Percentiles rank a stretch among this genome's conserved stretches.
These are phyloP conservation scores for Phytophthora pini DNA, from an alignment of 352 stramenopile genomes.

Conservation along the genomic window DNA sequence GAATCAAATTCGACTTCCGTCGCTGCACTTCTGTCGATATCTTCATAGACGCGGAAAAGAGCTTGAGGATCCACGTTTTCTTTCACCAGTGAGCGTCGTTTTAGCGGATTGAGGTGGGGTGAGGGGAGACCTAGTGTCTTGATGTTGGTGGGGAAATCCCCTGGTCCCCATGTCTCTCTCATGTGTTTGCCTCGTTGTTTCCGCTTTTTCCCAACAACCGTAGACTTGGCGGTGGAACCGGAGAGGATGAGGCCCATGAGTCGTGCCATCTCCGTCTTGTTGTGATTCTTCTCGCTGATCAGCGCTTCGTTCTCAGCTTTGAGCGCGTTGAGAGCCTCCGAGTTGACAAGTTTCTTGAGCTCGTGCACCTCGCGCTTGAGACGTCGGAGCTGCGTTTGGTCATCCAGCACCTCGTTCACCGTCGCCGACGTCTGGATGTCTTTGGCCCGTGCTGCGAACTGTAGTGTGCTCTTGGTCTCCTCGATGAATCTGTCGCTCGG, in stretches of 20 bases:
- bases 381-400: slow-evolving; percentile 84
- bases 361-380: slow-evolving; percentile 78
- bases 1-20: slow-evolving; percentile 11
- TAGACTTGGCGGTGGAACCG: slow-evolving; percentile 40
- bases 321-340: slow-evolving; percentile 54
- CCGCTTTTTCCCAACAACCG: slow-evolving; percentile 16
- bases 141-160: slow-evolving; percentile 56
- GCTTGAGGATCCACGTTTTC: slow-evolving; percentile 59
- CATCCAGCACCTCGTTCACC: slow-evolving; percentile 93
- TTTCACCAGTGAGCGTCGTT: slow-evolving; percentile 47
- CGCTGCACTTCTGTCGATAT: slow-evolving; percentile 17
- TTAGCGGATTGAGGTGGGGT: slow-evolving; percentile 15
- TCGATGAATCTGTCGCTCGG: slow-evolving; percentile 78
- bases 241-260: slow-evolving; percentile 71
- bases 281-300: slow-evolving; percentile 57
- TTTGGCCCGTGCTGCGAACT: slow-evolving; percentile 94
- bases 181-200: slow-evolving; percentile 51
- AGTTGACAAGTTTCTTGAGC: slow-evolving; percentile 70
- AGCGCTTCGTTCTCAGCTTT: slow-evolving; percentile 81
- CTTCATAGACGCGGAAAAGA: slow-evolving; percentile 28
- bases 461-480: slow-evolving; percentile 91
- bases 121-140: slow-evolving; percentile 28
- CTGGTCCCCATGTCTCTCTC: slow-evolving; percentile 78
- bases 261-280: slow-evolving; percentile 65
- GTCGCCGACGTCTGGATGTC: slow-evolving; percentile 82